Conservation (phyloP, 1,284 basidiomycete species). For the Irpex lacteus region DNA sequence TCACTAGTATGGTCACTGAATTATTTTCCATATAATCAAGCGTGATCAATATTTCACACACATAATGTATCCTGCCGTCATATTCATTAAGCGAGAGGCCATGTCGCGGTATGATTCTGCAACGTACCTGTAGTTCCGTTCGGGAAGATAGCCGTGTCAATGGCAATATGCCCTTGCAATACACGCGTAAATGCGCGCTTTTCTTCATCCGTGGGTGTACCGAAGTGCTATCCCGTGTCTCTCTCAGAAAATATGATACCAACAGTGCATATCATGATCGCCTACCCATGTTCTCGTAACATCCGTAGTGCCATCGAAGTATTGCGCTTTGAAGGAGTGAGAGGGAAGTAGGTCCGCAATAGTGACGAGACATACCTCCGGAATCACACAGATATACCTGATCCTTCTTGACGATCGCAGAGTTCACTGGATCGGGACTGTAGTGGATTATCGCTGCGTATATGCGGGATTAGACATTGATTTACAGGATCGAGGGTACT, state of each 20-base stretch:
- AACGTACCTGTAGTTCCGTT: slow-evolving; percentile 77
- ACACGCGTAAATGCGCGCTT: slow-evolving; percentile 91
- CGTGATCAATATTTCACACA: slow-evolving; percentile 27
- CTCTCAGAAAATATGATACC: not conserved
- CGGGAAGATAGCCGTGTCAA: slow-evolving; percentile 87
- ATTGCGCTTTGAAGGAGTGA: slow-evolving; percentile 62
- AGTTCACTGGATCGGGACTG: slow-evolving; percentile 72
- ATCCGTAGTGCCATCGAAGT: slow-evolving; percentile 93
- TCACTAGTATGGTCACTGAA: slow-evolving; percentile 49
- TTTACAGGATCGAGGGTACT: not conserved
- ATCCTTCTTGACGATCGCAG: slow-evolving; percentile 73
- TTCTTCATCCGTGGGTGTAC: slow-evolving; percentile 79
- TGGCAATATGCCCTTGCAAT: slow-evolving; percentile 92
- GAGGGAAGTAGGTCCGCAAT: not conserved
- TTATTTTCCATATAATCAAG: too few species aligned
- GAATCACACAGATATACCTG: slow-evolving; percentile 94
- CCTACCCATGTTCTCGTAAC: slow-evolving; percentile 85
- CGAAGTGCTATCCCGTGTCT: slow-evolving; percentile 71
- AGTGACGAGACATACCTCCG: slow-evolving; percentile 57
- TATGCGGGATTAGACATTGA: not conserved
- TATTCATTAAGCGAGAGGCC: not conserved
- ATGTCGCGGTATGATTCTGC: not conserved
- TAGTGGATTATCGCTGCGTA: slow-evolving; percentile 92
- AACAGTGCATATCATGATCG: not conserved
- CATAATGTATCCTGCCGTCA: slow-evolving; percentile 56